Conservation (phyloP, 1,284 basidiomycete genomes). For the Ganoderma meredithae region DNA sequence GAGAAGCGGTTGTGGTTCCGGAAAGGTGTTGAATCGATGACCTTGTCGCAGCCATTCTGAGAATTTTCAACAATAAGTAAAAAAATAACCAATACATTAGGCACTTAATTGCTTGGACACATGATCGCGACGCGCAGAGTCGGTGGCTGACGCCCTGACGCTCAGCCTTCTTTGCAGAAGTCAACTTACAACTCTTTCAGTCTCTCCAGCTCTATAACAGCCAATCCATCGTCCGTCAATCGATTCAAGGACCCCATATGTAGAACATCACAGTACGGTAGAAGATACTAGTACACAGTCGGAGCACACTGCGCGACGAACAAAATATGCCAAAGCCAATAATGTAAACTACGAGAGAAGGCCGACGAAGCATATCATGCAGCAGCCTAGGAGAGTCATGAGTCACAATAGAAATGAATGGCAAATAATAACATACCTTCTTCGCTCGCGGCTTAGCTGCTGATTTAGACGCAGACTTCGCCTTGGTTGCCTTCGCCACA, state of each 20-base stretch:
- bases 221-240: conserved; percentile 19
- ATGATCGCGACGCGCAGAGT: conserved; percentile 29
- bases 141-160: conserved; percentile 18
- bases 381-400: conserved; percentile 20
- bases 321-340: conserved; percentile 25
- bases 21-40: conserved; percentile 8
- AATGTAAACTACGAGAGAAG: conserved; percentile 25
- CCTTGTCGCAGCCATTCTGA: not conserved
- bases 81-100: not conserved
- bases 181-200: not conserved
- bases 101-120: conserved; percentile 8
- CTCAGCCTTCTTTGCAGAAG: not conserved
- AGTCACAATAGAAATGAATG: not conserved
- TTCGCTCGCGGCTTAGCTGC: conserved; percentile 41
- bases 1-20: not conserved
- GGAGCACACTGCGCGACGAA: conserved; percentile 23
- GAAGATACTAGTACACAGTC: conserved; percentile 31
- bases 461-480: conserved; percentile 47
- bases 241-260: conserved; percentile 24
- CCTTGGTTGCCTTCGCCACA: conserved; percentile 38
- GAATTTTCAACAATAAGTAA: conserved; percentile 6
- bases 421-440: conserved; percentile 25
- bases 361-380: conserved; percentile 17
- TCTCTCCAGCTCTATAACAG: not conserved
- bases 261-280: conserved; percentile 32